These are phyloP conservation scores for Phialocephala subalpina DNA, from an alignment of 2,329 filamentous ascomycete genomes.

Conservation along the genomic window DNA sequence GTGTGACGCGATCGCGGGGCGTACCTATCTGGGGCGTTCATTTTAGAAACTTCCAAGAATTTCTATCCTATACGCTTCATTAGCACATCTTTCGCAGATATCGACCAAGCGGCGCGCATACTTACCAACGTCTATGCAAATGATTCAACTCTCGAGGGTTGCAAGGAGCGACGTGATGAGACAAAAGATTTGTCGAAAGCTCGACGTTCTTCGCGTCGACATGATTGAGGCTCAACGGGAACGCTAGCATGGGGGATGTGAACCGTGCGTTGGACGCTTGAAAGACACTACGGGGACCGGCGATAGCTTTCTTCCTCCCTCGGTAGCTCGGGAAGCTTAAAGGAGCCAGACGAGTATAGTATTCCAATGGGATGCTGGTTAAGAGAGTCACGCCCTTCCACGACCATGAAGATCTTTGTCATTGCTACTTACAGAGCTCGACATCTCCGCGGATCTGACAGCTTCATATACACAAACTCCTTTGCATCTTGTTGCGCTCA, in stretches of 20 bases:
- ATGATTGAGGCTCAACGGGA: conserved; percentile 35
- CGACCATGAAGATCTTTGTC: neutral
- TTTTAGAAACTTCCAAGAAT: conserved; percentile 39
- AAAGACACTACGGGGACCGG: neutral
- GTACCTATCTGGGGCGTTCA: conserved; percentile 64
- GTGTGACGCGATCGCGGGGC: conserved; percentile 30
- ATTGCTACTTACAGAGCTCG: neutral
- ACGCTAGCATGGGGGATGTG: conserved; percentile 16
- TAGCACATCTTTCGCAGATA: neutral
- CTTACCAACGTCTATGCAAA: neutral
- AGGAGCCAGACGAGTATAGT: neutral
- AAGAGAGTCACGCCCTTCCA: neutral
- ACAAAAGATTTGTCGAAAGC: neutral
- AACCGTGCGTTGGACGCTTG: neutral
- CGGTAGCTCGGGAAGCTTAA: neutral
- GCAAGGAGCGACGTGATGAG: neutral
- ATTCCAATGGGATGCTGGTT: neutral
- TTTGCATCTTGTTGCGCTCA: too few relatives aligned
- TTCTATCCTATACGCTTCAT: neutral
- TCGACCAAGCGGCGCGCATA: neutral
- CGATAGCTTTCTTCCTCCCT: neutral
- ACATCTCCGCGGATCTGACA: neutral
- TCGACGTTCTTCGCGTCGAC: neutral
- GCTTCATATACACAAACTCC: too few relatives aligned
- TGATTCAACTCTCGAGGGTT: neutral